Percentiles rank a stretch among this genome's conserved stretches.
phyloP scores from a whole-genome alignment of 345 rosid species.

The Clarkia xantiana region DNA sequence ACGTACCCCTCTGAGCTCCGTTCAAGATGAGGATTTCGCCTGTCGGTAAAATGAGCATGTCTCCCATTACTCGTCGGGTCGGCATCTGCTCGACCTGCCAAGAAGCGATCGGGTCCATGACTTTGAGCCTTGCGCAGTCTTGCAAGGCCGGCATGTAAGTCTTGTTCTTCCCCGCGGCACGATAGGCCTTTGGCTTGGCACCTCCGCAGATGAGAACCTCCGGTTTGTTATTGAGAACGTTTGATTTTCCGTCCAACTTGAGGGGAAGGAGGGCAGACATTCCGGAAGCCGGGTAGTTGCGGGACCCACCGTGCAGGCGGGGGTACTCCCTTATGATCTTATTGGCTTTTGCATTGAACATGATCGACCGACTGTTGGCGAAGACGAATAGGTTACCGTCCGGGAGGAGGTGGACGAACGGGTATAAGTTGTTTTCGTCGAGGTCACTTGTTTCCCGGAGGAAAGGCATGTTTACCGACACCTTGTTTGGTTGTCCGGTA shows the following conservation, averaged over 20 bases:
- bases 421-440: too few species aligned
- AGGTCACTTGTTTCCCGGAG: too few species aligned
- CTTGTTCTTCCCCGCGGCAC: slow-evolving; percentile 15
- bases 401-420: slow-evolving; percentile 62
- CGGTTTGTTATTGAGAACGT: slow-evolving; percentile 6
- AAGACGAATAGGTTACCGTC: slow-evolving; percentile 73
- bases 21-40: slow-evolving; percentile 57
- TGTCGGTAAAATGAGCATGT: slow-evolving; percentile 51
- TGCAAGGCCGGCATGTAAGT: slow-evolving; percentile 22
- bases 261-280: slow-evolving; percentile 48
- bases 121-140: slow-evolving; percentile 48
- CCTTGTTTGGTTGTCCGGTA: too few species aligned
- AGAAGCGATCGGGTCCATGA: slow-evolving; percentile 24
- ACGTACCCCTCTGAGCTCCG: slow-evolving; percentile 55
- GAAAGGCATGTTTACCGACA: too few species aligned
- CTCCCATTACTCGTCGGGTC: slow-evolving; percentile 53
- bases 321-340: too few species aligned
- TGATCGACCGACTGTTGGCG: slow-evolving; percentile 61
- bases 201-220: too few species aligned
- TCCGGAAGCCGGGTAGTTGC: slow-evolving; percentile 67
- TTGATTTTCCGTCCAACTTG: not conserved
- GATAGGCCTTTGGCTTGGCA: slow-evolving; percentile 17
- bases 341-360: slow-evolving; percentile 36
- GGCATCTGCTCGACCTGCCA: slow-evolving; percentile 73
- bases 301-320: slow-evolving; percentile 62